These are phyloP conservation scores for Casuarina equisetifolia DNA, from an alignment of 306 rosid species.

Conservation along the genomic window DNA sequence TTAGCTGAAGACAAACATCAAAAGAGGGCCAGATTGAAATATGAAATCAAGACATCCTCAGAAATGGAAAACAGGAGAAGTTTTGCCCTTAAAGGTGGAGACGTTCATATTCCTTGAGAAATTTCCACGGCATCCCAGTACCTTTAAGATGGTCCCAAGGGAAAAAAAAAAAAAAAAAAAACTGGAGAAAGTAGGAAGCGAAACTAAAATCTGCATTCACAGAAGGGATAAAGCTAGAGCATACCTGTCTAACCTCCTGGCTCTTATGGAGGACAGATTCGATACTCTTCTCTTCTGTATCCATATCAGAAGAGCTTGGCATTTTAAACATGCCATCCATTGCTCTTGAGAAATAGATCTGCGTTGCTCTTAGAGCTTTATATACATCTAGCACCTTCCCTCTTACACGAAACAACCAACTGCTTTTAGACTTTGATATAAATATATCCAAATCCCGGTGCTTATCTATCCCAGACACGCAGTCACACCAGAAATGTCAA, in stretches of 20 bases:
- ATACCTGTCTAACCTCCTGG: conserved; percentile 29
- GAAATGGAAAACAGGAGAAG: background rate
- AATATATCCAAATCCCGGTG: conserved; percentile 30
- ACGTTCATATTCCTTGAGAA: background rate
- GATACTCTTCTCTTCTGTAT: conserved; percentile 35
- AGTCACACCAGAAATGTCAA: conserved; percentile 54
- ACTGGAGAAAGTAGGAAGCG: background rate
- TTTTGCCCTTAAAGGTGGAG: background rate
- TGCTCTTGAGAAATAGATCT: conserved; percentile 22
- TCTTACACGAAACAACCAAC: conserved; percentile 22
- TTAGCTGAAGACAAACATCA: background rate
- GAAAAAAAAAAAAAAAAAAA: background rate
- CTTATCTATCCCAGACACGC: conserved; percentile 35
- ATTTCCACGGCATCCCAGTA: background rate
- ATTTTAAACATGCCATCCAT: conserved; percentile 29
- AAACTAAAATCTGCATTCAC: conserved; percentile 3
- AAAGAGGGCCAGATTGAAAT: background rate
- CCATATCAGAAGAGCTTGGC: conserved; percentile 26
- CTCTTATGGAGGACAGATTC: conserved; percentile 31
- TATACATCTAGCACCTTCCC: conserved; percentile 17
- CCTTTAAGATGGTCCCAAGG: background rate
- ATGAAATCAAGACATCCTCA: conserved; percentile 9
- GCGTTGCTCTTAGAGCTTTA: conserved; percentile 2
- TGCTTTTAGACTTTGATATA: conserved; percentile 33
- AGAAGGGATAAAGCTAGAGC: background rate